These are phyloP conservation scores for Capsella bursapastoris DNA, from an alignment of 345 rosid genomes.

Conservation along the genomic window DNA sequence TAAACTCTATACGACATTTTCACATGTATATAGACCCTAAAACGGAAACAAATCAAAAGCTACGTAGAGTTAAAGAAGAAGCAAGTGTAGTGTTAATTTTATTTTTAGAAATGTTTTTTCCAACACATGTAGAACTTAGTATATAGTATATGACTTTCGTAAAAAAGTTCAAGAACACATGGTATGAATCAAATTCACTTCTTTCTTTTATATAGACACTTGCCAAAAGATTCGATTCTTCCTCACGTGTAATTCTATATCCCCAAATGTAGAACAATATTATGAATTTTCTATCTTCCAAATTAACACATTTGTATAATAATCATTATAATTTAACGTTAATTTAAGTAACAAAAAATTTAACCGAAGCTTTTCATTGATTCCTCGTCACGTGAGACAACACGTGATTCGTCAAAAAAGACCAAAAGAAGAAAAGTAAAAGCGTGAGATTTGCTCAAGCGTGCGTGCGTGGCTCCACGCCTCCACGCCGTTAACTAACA, in stretches of 20 bases:
- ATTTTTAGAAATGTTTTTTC: not conserved
- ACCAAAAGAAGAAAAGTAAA: conserved; percentile 29
- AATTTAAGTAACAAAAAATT: not conserved
- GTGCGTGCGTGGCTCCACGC: conserved; percentile 38
- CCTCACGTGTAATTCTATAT: conserved; percentile 12
- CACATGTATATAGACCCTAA: not conserved
- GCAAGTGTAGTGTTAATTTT: not conserved
- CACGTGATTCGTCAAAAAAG: conserved; percentile 46
- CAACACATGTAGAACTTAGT: not conserved
- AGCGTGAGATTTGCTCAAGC: conserved; percentile 18
- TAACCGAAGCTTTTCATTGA: conserved; percentile 29
- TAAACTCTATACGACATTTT: not conserved
- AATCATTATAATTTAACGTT: not conserved
- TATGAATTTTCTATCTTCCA: not conserved
- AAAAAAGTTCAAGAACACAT: not conserved
- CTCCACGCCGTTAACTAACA: conserved; percentile 51
- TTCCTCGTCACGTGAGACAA: conserved; percentile 43
- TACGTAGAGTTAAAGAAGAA: not conserved
- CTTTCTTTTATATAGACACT: conserved; percentile 24
- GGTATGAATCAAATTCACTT: conserved; percentile 2
- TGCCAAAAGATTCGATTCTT: conserved; percentile 40
- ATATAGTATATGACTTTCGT: not conserved
- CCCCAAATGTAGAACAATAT: not conserved
- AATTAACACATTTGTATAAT: not conserved
- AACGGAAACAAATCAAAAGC: not conserved